Evolutionary conservation across 2,329 filamentous ascomycete genomes (phyloP), one percentile per base, ranked within the genome.

Genomic region (Curvularia sp.): DNA sequence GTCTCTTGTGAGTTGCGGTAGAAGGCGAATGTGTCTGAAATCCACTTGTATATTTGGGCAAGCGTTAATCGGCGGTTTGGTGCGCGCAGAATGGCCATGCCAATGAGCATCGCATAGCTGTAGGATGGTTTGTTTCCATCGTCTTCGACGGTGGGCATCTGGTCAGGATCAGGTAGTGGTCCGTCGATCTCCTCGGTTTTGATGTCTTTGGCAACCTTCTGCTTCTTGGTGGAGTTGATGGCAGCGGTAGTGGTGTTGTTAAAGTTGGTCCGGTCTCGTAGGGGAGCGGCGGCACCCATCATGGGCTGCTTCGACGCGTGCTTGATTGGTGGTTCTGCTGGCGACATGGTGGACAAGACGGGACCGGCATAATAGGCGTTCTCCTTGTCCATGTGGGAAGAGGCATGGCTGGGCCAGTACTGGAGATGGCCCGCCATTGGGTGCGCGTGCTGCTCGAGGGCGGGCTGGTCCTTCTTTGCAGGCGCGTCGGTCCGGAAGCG

Each of bases 21-120:
- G 79, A 94, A 97, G 5, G 86, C 88, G 75, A 91, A 98, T 18
- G 89, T 93, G 75, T 96, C 92, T n/a, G 92, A 96, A 70, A 99
- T 98, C 94, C 95, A 99, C 75, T 96, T 97, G 84, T 98, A 99
- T 68, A 99, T 99, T 77, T 97, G 93, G 25, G 93, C 88, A 18
- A 99, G 84, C 1, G 95, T 98, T 61, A 98, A 83, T 51, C 91
- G 89, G 59, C 93, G 88, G 60, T 89, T 87, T 12, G 91, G 89
- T 4, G 95, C 92, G 61, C 93, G 88, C 21, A 98, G 83, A 69
- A 99, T 97, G 50, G 95, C 93, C 93, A 97, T 97, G 74, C 92
- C 95, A 65, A 98, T 98, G 67, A 99, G 84, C 68, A 90, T 91
- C 19, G 95, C 94, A 75, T 99, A 99, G 80, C 93, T 98, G 78